phyloP scores from a whole-genome alignment of 2,329 filamentous ascomycete genomes.

The Cordyceps cateniannulata region DNA sequence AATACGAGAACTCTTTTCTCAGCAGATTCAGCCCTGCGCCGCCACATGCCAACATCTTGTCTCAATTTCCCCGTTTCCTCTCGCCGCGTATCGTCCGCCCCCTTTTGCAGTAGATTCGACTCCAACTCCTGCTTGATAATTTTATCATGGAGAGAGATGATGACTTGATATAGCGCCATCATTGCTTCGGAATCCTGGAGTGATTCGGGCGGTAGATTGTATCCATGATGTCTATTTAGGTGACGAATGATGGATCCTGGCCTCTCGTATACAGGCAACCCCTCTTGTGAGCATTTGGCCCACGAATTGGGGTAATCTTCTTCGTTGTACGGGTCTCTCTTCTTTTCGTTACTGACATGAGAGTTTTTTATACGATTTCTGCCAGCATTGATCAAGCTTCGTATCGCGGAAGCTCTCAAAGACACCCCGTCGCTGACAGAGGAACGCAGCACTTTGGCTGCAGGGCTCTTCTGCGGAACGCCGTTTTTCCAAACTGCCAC shows the following conservation, averaged over 20 bases:
- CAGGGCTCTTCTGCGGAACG: constrained; percentile 2
- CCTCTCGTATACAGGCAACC: neutral
- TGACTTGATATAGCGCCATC: neutral
- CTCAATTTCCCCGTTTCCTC: constrained; percentile 14
- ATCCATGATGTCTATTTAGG: neutral
- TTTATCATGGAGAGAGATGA: constrained; percentile 6
- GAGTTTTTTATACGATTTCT: constrained; percentile 4
- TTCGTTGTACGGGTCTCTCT: neutral
- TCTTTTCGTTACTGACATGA: neutral
- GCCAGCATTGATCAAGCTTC: constrained; percentile 6
- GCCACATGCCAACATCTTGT: constrained; percentile 39
- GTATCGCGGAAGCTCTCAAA: constrained; percentile 8
- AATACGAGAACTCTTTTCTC: constrained; percentile 46
- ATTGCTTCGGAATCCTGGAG: neutral
- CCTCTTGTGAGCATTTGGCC: constrained; percentile 3
- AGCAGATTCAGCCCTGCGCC: constrained; percentile 46
- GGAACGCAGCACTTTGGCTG: constrained; percentile 6
- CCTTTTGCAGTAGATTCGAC: neutral
- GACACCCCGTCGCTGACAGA: constrained; percentile 9
- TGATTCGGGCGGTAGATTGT: neutral
- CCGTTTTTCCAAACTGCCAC: constrained; percentile 10
- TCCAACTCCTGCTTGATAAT: constrained; percentile 1
- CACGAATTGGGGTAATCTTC: neutral
- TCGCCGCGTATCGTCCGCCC: neutral
- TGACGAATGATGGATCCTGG: constrained; percentile 5